Evolutionary conservation across 345 rosid genomes (phyloP), one percentile per base, ranked within the genome.

Genomic region (Brassica cretica): DNA sequence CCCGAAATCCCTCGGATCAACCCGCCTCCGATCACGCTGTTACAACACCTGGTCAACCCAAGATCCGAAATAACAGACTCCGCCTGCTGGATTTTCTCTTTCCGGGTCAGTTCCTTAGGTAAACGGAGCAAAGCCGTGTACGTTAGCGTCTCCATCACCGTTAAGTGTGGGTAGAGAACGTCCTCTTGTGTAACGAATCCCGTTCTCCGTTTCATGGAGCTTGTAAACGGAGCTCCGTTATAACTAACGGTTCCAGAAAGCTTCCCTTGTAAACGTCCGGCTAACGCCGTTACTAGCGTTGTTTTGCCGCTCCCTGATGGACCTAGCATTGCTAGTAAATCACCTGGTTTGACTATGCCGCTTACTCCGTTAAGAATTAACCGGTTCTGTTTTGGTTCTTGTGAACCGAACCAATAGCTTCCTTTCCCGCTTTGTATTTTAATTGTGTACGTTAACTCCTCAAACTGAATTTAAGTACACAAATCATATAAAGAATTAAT

Each of bases 301-400:
- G 97, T 93, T 85, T 93, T 93, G 68, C 98, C 98, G 62, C 98
- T 91, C 0, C 98, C 98, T 0, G 98, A 93, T 24, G 98, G 98
- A 24, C 98, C 98, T 6, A 93, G 89, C 97, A 93, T 91, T 83
- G 98, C 97, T 18, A 93, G 83, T 24, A 93, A 75, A 85, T 93
- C 94, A 4, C 97, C 97, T 1, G 98, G 98, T 24, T 84, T 85
- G 37, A 88, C 97, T 24, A 89, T 76, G 12, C 97, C 97, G 41
- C 86, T 90, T 59, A 90, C 90, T 11, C 91, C 89, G 18, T 90
- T 91, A 21, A 93, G 93, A 8, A 93, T 67, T 4, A 68, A 83
- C 56, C 88, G 86, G 66, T 83, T 82, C 9, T 86, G 78, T 35
- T 90, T 90, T 6, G 91, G 89, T 74, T 80, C 87, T 27, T 84